These are phyloP conservation scores for Hygrophila difformis DNA, from an alignment of 257 asterid species.

Conservation along the genomic window DNA sequence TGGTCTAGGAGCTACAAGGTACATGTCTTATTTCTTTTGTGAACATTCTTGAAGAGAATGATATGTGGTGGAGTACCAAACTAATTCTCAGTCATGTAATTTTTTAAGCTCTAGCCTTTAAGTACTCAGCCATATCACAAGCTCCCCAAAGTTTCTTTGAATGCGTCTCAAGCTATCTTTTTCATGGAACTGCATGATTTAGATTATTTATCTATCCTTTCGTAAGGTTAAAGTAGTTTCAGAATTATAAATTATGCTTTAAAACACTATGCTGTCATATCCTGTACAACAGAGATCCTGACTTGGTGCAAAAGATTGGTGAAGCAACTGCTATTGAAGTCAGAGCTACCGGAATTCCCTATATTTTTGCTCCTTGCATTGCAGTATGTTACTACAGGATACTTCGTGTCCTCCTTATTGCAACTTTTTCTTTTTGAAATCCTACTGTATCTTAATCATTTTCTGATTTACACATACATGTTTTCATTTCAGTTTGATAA, in stretches of 20 bases:
- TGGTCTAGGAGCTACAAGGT: constrained; percentile 91
- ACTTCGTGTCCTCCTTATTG: background rate
- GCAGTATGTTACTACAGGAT: constrained; percentile 53
- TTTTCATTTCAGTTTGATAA: constrained; percentile 1
- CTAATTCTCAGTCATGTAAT: background rate
- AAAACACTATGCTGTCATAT: constrained; percentile 11
- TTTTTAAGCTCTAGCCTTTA: background rate
- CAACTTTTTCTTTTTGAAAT: background rate
- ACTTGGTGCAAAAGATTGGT: constrained; percentile 62
- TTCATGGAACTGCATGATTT: constrained; percentile 10
- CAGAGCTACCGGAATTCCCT: constrained; percentile 90
- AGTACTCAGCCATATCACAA: constrained; percentile 3
- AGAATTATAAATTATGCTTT: background rate
- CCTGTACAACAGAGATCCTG: constrained; percentile 50
- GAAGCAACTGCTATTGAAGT: constrained; percentile 81
- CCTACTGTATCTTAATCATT: background rate
- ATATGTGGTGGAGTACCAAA: background rate
- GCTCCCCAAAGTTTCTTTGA: constrained; percentile 1
- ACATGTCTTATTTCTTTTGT: constrained; percentile 1
- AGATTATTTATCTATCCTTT: constrained; percentile 2
- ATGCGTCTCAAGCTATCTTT: background rate
- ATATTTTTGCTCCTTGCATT: constrained; percentile 85
- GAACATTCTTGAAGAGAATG: background rate
- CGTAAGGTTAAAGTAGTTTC: background rate
- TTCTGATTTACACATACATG: background rate